A percentile compares a stretch with the other conserved stretches of the same genome.
Conservation (phyloP, 176 grass and related monocot species). For the Metroxylon sagu region DNA sequence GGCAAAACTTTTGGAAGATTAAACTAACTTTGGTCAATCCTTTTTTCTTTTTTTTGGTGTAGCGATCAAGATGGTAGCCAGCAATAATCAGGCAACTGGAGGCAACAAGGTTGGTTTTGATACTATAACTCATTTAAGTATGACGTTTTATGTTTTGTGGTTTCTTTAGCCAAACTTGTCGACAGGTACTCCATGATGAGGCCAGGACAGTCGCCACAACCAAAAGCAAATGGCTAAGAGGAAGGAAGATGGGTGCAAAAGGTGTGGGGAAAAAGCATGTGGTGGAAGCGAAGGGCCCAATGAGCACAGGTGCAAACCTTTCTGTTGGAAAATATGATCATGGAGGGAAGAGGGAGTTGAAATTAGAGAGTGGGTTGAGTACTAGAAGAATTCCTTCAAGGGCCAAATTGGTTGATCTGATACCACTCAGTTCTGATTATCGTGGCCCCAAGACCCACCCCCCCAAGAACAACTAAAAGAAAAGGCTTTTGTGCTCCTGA, state of each 20-base stretch:
- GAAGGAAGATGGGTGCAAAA: slow-evolving; percentile 5
- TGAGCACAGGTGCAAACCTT: slow-evolving; percentile 44
- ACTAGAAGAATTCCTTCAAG: slow-evolving; percentile 6
- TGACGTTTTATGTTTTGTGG: too few species aligned
- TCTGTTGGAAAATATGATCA: slow-evolving; percentile 4
- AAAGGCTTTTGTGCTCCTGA: slow-evolving; percentile 16
- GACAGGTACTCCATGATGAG: background rate
- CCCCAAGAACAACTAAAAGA: slow-evolving; percentile 64
- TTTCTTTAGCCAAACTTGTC: background rate
- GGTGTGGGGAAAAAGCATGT: slow-evolving; percentile 1
- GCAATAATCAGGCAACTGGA: background rate
- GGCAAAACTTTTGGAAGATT: background rate
- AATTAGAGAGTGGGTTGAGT: slow-evolving; percentile 30
- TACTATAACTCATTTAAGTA: too few species aligned
- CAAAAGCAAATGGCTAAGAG: background rate
- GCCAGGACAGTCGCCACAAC: background rate
- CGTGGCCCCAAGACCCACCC: slow-evolving; percentile 38
- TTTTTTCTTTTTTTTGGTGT: background rate
- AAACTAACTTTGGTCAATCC: background rate
- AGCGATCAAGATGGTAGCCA: background rate
- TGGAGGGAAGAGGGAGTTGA: slow-evolving; percentile 7
- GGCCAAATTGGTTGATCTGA: slow-evolving; percentile 20
- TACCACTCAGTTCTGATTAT: slow-evolving; percentile 34
- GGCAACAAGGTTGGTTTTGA: background rate
- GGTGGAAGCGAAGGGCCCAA: slow-evolving; percentile 1